These are phyloP conservation scores for Biscogniauxia sp. DNA, from an alignment of 2,329 filamentous ascomycete genomes.

Conservation along the genomic window DNA sequence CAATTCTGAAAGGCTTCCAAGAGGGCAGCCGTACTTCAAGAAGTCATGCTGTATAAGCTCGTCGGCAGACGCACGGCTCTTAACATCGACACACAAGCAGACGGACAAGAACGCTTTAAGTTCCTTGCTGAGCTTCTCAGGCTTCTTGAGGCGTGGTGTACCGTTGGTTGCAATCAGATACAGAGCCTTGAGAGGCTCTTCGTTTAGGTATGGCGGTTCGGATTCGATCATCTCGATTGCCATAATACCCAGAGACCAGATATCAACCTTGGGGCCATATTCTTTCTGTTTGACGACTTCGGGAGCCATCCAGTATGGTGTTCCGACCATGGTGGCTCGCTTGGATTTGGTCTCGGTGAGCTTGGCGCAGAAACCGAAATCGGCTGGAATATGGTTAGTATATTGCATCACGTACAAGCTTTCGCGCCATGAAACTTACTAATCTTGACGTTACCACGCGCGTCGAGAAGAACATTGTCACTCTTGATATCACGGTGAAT, in stretches of 20 bases:
- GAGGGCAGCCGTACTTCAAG: slow-evolving; percentile 83
- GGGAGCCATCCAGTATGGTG: slow-evolving; percentile 99
- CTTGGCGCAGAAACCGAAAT: slow-evolving; percentile 99
- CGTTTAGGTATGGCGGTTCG: slow-evolving; percentile 95
- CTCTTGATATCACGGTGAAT: slow-evolving; percentile 99
- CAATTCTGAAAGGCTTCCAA: slow-evolving; percentile 79
- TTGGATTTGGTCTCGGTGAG: slow-evolving; percentile 95
- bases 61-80: slow-evolving; percentile 85
- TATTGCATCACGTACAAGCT: slow-evolving; percentile 4
- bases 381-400: slow-evolving; percentile 59
- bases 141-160: slow-evolving; percentile 94
- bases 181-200: slow-evolving; percentile 94
- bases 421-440: slow-evolving; percentile 57
- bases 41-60: slow-evolving; percentile 93
- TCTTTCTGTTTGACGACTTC: slow-evolving; percentile 99
- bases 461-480: slow-evolving; percentile 94
- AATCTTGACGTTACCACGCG: slow-evolving; percentile 94
- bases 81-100: slow-evolving; percentile 94
- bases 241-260: slow-evolving; percentile 99
- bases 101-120: slow-evolving; percentile 96
- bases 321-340: slow-evolving; percentile 98
- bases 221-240: slow-evolving; percentile 99
- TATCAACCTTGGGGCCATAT: slow-evolving; percentile 96
- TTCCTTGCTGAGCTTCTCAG: slow-evolving; percentile 96
- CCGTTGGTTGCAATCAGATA: slow-evolving; percentile 98